Conservation (phyloP, 2,329 filamentous ascomycete species). For the Alternaria alternata region DNA sequence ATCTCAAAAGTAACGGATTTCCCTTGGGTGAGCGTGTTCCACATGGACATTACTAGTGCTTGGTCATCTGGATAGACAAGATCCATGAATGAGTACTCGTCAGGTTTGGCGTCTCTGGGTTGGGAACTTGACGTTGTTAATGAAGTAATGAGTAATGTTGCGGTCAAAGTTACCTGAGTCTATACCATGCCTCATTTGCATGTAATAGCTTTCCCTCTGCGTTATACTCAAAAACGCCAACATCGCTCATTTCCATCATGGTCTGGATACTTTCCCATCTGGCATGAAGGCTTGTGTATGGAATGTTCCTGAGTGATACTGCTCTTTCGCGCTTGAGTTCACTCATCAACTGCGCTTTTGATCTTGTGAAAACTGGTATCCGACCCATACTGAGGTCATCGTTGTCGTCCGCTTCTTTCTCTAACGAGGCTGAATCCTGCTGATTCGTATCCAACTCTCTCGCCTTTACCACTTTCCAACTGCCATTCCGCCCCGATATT, state of each 20-base stretch:
- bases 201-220: constrained; percentile 35
- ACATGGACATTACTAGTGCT: constrained; percentile 37
- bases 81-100: constrained; percentile 43
- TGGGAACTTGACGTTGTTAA: constrained; percentile 28
- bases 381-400: not conserved
- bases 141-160: not conserved
- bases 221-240: constrained; percentile 46
- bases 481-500: constrained; percentile 19
- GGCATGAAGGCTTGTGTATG: constrained; percentile 26
- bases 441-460: not conserved
- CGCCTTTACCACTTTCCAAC: constrained; percentile 31
- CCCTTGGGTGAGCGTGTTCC: constrained; percentile 40
- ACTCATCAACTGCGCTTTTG: constrained; percentile 16
- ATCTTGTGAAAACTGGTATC: constrained; percentile 12
- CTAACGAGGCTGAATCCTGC: not conserved
- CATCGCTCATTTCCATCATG: constrained; percentile 49
- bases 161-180: constrained; percentile 23
- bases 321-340: constrained; percentile 9
- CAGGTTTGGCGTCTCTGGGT: constrained; percentile 27
- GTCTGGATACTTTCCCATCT: constrained; percentile 39
- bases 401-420: constrained; percentile 1
- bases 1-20: constrained; percentile 45
- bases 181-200: constrained; percentile 44
- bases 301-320: constrained; percentile 9
- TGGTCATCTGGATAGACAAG: constrained; percentile 39